Conservation (phyloP, 345 rosid species). For the Streptanthus diversifolius region DNA sequence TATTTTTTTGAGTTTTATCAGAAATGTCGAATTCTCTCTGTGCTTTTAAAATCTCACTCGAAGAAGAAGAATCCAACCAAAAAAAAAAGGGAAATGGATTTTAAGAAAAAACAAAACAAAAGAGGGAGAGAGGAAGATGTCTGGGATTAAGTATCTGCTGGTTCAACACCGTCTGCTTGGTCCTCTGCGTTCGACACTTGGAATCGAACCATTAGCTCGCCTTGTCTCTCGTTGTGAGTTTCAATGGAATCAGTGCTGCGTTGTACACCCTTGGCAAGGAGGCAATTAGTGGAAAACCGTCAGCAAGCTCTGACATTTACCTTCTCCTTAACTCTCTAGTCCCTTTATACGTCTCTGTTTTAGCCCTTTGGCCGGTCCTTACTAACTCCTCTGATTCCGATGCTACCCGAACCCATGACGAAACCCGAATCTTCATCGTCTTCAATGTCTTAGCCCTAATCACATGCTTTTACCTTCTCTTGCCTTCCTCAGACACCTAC, state of each 20-base stretch:
- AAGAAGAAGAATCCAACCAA: not conserved
- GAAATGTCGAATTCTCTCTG: not conserved
- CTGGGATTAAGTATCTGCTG: slow-evolving; percentile 89
- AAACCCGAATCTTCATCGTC: slow-evolving; percentile 45
- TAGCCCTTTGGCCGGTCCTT: slow-evolving; percentile 57
- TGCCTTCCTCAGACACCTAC: slow-evolving; percentile 48
- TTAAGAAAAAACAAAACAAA: not conserved
- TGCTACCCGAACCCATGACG: slow-evolving; percentile 22
- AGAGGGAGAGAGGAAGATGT: not conserved
- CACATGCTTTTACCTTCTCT: slow-evolving; percentile 69
- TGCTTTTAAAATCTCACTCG: not conserved
- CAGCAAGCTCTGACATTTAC: slow-evolving; percentile 40
- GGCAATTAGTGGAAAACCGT: slow-evolving; percentile 41
- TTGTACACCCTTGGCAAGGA: slow-evolving; percentile 60
- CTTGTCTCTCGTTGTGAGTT: slow-evolving; percentile 67
- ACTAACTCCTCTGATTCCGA: slow-evolving; percentile 29
- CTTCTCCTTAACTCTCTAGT: slow-evolving; percentile 58
- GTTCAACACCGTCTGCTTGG: slow-evolving; percentile 83
- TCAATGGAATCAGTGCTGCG: slow-evolving; percentile 72
- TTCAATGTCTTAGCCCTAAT: slow-evolving; percentile 55
- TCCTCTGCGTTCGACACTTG: slow-evolving; percentile 74
- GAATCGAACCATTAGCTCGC: slow-evolving; percentile 55
- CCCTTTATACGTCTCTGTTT: slow-evolving; percentile 49
- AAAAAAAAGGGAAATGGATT: not conserved
- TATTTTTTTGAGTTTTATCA: not conserved